Base-by-base conservation (phyloP, 345 rosid species). In the Lagerstroemia speciosa region DNA sequence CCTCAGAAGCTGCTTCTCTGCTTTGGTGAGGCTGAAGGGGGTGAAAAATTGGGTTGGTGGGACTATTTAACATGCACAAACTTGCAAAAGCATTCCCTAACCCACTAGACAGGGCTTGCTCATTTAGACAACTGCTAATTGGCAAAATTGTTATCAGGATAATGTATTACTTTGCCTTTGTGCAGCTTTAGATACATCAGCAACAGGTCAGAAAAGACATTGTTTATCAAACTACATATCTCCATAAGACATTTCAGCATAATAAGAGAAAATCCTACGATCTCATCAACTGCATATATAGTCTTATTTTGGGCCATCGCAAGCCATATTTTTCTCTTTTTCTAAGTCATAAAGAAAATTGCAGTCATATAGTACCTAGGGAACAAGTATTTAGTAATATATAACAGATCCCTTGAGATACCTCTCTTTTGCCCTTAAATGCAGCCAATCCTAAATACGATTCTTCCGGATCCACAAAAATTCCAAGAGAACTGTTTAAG, bases 1-100 rank as follows among this genome's bases (percentile, higher is more conserved):
- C 60, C 71, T 40, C 27, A 89, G 66, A 70, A 69, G 72, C 62
- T 61, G 75, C 75, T 83, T 88, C 76, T 82, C 95, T 43, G 58
- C 70, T 67, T 52, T 69, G 11, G 76, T 73, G 69, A 89, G 79
- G 77, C 97, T 94, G 65, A 38, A 32, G 68, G 24, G 24, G 24
- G 17, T 16, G 14, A 71, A 17, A 12, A 45, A 8, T 3, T 55
- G 12, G 33, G 24, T 16, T 14, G 9, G 33, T 38, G 22, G 15
- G 33, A 41, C 27, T 8, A 17, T 29, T 67, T 45, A 46, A 17
- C 29, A 19, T 24, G 6, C 38, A 10, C 55, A 34, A 34, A 22
- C 66, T 32, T 8, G 5, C 24, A 32, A 32, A 20, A 14, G 26
- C 24, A 48, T 48, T 46, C 2, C 16, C 55, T 48, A 48, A 48